Evolutionary conservation across 495 filamentous ascomycete genomes (phyloP), one percentile per base, ranked within the genome.

Genomic region (Penicillium bialowiezense): DNA sequence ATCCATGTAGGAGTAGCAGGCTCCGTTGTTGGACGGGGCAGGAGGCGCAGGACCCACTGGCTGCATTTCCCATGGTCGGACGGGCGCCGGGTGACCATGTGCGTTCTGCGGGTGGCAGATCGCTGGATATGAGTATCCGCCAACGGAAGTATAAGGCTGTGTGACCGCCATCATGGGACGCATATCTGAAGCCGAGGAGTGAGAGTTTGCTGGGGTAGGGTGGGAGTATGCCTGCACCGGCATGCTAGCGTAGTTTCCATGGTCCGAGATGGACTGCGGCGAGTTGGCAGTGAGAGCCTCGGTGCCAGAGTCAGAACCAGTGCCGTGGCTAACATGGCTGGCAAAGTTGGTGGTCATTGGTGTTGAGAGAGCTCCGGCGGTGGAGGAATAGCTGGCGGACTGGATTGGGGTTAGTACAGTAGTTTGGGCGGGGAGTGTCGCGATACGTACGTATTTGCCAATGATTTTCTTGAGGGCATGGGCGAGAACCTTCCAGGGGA

Each of bases 381-480:
- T 78, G 15, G 77, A 78, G 10, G 74, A 74, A 46, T 77, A 77
- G 52, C 74, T 78, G 19, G 73, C 76, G 37, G 75, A 80, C 76
- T 80, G 36, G 3, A 36, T 1, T 13, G 8, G 29, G 1, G 39
- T 64, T 52, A 65, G 55, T 52, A 33, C 29, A 10, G 12, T 8
- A 12, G 5, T 10, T 5, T 3, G 3, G 10, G 12, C 41, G 38
- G 12, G 23, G 5, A 29, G 7, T 15, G 21, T 18, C 23, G n/a
- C 17, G 17, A 33, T n/a, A 81, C 87, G 77, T 69, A 88, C 87
- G 69, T 97, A 98, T 91, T 98, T 98, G 52, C 88, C 85, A 64
- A 97, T 95, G 60, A 97, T 96, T 73, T 98, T 98, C 77, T 90
- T 93, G 45, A 98, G 71, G 0, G 93, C 91, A 35, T 80, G 78